These are phyloP conservation scores for Lojkania enalia DNA, from an alignment of 2,329 filamentous ascomycete species.

Conservation along the genomic window DNA sequence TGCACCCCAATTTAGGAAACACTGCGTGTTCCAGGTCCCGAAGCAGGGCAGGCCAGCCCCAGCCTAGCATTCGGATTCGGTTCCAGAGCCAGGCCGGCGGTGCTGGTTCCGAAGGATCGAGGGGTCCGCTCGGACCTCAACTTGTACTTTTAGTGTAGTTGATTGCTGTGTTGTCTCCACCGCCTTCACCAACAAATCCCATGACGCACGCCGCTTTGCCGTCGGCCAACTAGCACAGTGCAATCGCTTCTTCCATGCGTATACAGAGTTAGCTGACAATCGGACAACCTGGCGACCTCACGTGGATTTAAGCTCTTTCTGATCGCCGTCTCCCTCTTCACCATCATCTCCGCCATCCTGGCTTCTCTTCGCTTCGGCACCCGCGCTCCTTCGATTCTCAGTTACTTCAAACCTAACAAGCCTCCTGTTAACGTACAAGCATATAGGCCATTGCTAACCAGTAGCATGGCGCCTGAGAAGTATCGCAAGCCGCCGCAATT, in stretches of 20 bases:
- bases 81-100: too few species aligned
- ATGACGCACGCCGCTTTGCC: too few species aligned
- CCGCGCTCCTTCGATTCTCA: constrained; percentile 62
- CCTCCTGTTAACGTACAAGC: constrained; percentile 29
- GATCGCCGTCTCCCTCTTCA: constrained; percentile 60
- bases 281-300: constrained; percentile 39
- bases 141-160: too few species aligned
- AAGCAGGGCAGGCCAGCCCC: too few species aligned
- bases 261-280: not conserved
- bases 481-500: constrained; percentile 76
- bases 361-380: constrained; percentile 63
- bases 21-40: too few species aligned
- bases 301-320: constrained; percentile 49
- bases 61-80: too few species aligned
- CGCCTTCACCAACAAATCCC: too few species aligned
- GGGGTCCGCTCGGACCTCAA: too few species aligned
- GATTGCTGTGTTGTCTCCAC: too few species aligned
- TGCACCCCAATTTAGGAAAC: too few species aligned
- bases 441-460: constrained; percentile 52
- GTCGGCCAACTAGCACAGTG: too few species aligned
- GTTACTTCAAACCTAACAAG: constrained; percentile 55
- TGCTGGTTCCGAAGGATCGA: too few species aligned
- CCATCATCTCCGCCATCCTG: constrained; percentile 64
- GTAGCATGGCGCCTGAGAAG: constrained; percentile 66
- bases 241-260: constrained; percentile 10